Evolutionary conservation across 2,329 filamentous ascomycete species (phyloP), one percentile per base, ranked within the genome.

Genomic region (Aureobasidium pullulans): DNA sequence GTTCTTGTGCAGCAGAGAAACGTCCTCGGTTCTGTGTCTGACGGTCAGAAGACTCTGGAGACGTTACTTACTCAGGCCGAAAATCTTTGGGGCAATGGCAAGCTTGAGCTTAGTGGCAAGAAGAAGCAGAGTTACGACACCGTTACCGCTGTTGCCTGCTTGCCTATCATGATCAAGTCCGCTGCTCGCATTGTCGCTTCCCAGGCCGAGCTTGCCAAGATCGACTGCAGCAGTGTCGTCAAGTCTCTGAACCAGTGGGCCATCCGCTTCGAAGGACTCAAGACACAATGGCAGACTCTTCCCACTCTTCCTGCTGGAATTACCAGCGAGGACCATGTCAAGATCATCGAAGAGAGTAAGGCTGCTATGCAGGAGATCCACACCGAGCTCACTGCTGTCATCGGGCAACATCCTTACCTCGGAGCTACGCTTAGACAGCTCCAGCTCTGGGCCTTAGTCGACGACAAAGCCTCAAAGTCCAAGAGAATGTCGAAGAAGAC

Each of bases 141-240:
- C 71, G 40, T 72, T 64, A 47, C 59, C n/a, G 58, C 56, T 2
- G 44, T 74, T 3, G 66, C 65, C 2, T 95, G 90, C 89, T 72
- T 92, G n/a, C 75, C 82, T 15, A 81, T 85, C 37, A 81, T 92
- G n/a, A 70, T 93, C 16, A 77, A 77, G 40, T 81, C 89, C 58
- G 84, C 82, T 4, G 71, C 78, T 9, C 79, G 83, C 36, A 74
- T 94, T 28, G 71, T 91, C 5, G 76, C 80, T 39, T 79, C 88
- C 6, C 89, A 95, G 68, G 80, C 78, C 2, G 86, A 83, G 61
- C 79, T 92, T 46, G 84, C 85, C 0, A 75, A 75, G 60, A 70
- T 71, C 2, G 53, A 59, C 23, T 60, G 60, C 23, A 28, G 19
- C 4, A 43, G 40, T 62, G 31, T 58, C 10, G 15, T 61, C 23